Evolutionary conservation across 2,329 filamentous ascomycete genomes (phyloP).

Genomic region (Fusarium newnesense): DNA sequence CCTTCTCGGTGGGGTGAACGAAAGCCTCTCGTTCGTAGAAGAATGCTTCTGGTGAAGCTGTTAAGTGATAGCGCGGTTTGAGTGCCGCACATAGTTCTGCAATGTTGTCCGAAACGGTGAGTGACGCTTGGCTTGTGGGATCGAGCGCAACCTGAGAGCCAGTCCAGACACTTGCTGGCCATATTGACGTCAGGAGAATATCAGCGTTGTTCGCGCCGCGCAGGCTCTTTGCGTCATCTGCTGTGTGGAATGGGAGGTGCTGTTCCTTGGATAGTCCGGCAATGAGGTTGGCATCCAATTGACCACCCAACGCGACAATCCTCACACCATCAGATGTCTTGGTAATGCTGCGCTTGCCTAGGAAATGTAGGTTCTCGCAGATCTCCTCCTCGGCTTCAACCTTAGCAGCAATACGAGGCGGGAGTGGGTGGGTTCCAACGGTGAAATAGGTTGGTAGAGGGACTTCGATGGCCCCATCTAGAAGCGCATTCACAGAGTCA

Average conservation of each 20-base stretch:
- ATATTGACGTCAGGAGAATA: constrained; percentile 86
- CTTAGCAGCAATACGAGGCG: constrained; percentile 74
- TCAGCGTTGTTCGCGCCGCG: constrained; percentile 82
- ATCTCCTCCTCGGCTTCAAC: constrained; percentile 79
- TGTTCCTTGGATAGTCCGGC: constrained; percentile 75
- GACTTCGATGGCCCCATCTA: constrained; percentile 77
- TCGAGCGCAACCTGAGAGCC: constrained; percentile 73
- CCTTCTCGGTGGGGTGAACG: constrained; percentile 69
- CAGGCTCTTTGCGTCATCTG: constrained; percentile 79
- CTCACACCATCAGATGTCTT: constrained; percentile 91
- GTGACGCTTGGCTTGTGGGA: constrained; percentile 61
- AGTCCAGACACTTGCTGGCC: constrained; percentile 79
- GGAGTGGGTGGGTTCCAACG: constrained; percentile 78
- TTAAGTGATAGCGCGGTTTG: constrained; percentile 93
- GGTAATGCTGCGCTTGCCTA: constrained; percentile 86
- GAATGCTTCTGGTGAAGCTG: constrained; percentile 70
- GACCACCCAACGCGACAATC: constrained; percentile 87
- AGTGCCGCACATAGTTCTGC: constrained; percentile 81
- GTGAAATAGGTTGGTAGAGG: constrained; percentile 93
- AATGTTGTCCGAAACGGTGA: constrained; percentile 71
- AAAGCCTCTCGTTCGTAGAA: constrained; percentile 96
- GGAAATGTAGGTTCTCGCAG: constrained; percentile 89
- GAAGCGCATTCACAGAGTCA: constrained; percentile 68
- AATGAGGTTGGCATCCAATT: constrained; percentile 69
- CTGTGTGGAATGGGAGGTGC: constrained; percentile 80